These are phyloP conservation scores for Draba incana DNA, from an alignment of 345 rosid species.

Conservation along the genomic window DNA sequence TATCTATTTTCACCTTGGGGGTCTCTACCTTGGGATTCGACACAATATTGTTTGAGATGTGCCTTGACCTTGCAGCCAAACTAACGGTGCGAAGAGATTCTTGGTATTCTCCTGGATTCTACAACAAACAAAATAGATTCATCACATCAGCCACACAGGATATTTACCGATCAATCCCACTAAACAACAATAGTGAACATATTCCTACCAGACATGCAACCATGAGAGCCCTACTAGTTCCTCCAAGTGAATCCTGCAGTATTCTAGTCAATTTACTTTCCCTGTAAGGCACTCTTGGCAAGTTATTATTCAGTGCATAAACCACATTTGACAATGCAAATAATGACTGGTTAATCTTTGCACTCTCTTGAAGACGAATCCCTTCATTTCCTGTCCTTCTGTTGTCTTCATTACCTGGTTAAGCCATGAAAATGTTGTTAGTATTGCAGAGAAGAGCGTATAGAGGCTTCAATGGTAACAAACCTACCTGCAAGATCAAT, in stretches of 20 bases:
- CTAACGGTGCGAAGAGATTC: conserved; percentile 89
- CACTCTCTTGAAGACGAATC: conserved; percentile 81
- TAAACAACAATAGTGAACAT: background rate
- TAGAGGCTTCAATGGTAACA: background rate
- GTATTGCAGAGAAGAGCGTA: background rate
- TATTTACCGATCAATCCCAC: conserved; percentile 3
- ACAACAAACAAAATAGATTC: conserved; percentile 1
- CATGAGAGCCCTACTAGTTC: conserved; percentile 82
- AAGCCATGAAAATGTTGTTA: background rate
- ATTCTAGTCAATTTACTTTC: conserved; percentile 95
- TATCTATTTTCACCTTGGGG: conserved; percentile 64
- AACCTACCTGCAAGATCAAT: conserved; percentile 86
- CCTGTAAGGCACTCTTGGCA: conserved; percentile 73
- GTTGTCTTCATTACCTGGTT: conserved; percentile 87
- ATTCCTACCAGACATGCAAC: conserved; percentile 84
- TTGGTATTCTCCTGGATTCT: conserved; percentile 97
- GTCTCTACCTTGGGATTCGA: conserved; percentile 59
- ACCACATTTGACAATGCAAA: conserved; percentile 92
- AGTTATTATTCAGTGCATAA: conserved; percentile 78
- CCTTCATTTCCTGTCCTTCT: conserved; percentile 89
- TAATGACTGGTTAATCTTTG: conserved; percentile 84
- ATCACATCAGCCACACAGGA: background rate
- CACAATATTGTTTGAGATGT: conserved; percentile 60
- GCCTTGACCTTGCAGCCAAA: conserved; percentile 91
- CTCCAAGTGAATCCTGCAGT: conserved; percentile 94